Evolutionary conservation across 106 monocot genomes (phyloP), one percentile per base, ranked within the genome.

Genomic region (Agapanthus africanus): DNA sequence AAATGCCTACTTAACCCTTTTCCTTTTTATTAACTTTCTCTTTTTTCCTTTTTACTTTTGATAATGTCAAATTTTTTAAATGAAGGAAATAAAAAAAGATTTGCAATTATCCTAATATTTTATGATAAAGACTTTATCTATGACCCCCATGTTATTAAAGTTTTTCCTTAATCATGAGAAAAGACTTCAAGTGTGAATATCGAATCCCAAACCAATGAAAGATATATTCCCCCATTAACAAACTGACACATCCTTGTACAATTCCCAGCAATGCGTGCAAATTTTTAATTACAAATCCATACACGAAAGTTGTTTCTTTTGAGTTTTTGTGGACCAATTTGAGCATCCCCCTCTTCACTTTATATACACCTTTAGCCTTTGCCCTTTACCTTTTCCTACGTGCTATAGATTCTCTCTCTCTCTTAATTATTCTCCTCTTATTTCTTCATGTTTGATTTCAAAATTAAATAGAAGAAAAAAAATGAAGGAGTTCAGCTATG

Each of bases 401-500:
- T 65, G 40, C 40, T n/a, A n/a, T n/a, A n/a, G n/a, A n/a, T n/a
- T n/a, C n/a, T n/a, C n/a, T n/a, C 19, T 27, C n/a, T 13, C 33
- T 8, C 62, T 63, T 18, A 4, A 0, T 14, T 27, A 7, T 56
- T 56, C 18, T 3, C 2, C 11, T 33, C 40, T 39, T 26, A 32
- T 22, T 1, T 66, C 39, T 40, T 44, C 30, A 40, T 44, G 66
- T 31, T 42, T 37, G 36, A 31, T 30, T 28, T 11, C 49, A 50
- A 47, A 7, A 4, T 3, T 10, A 8, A 30, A 51, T n/a, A 71
- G 1, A 70, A 41, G 38, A 27, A 60, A 46, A 49, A 57, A 67
- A 63, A 87, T 91, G 94, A 81, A 70, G 75, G 80, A 91, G 63
- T 86, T 80, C 70, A 82, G 66, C 77, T 88, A 88, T 67, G 76